phyloP scores from a whole-genome alignment of 352 stramenopile species.

The Ophiocytium majus region DNA sequence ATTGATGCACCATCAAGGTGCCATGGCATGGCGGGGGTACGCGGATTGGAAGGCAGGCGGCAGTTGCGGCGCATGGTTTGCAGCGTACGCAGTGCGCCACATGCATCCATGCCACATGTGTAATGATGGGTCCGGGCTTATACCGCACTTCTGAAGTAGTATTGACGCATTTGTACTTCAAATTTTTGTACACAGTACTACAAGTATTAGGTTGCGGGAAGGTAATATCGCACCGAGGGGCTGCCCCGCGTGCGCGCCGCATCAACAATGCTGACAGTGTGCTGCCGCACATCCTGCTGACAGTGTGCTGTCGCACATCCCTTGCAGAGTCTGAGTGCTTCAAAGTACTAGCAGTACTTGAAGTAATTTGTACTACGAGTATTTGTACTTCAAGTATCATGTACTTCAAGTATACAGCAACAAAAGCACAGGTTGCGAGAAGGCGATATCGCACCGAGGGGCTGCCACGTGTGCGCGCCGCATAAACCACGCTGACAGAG shows the following conservation, averaged over 20 bases:
- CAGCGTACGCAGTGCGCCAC: not conserved
- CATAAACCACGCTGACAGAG: not conserved
- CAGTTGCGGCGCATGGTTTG: not conserved
- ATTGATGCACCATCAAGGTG: not conserved
- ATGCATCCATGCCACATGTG: not conserved
- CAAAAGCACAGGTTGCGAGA: not conserved
- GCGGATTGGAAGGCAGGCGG: not conserved
- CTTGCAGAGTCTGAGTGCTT: not conserved
- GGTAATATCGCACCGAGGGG: not conserved
- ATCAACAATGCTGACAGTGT: not conserved
- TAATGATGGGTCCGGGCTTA: not conserved
- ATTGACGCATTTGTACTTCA: not conserved
- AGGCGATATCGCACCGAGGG: not conserved
- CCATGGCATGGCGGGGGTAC: too few species aligned
- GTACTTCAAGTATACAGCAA: not conserved
- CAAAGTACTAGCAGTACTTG: not conserved
- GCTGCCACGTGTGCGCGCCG: not conserved
- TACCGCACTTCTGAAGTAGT: not conserved
- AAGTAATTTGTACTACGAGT: constrained; percentile 14
- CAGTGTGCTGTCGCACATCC: not conserved
- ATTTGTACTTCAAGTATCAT: not conserved
- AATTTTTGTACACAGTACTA: not conserved
- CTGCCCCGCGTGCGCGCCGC: not conserved
- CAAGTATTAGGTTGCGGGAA: too few species aligned
- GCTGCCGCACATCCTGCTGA: too few species aligned